Base-by-base conservation (phyloP, 2,329 filamentous ascomycete species). In the Scolecobasidium constrictum region DNA sequence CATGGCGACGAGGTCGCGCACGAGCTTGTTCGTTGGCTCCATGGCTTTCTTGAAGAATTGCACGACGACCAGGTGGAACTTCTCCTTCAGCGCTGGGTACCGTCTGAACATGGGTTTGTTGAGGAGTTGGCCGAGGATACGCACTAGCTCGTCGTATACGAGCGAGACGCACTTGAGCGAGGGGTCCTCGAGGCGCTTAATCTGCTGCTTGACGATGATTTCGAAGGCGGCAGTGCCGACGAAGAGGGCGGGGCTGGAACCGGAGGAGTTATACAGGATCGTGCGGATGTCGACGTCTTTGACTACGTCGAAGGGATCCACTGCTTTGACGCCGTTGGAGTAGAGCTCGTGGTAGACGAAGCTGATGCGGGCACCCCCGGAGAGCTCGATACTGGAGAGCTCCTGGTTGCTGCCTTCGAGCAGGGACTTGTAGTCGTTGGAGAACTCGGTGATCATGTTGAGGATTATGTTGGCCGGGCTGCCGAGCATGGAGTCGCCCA, bases 271-370 rank as follows among this genome's bases (percentile, higher is more conserved):
- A 77, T 94, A 94, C 6, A 98, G 76, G 48, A 95, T 90, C 18
- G 86, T 96, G 53, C 93, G 83, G 54, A 98, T 98, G 58, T 98
- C 92, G 47, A 90, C 81, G 61, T 98, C 92, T 69, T 96, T 98
- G 63, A 96, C 87, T 50, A 88, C 76, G 55, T 98, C 92, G 61
- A 98, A 98, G 26, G 92, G 92, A 63, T 98, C 93, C 35, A 98
- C 82, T 2, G 92, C 88, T 73, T 96, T 96, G 60, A 98, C 77
- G 67, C 92, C 92, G 61, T 96, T 96, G 45, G 87, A 82, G 67
- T 98, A 98, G 13, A 98, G 74, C 64, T 98, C 92, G 66, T 98
- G 92, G 75, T 96, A 98, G 36, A 98, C 92, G 59, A 98, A 98
- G 60, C 87, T 94, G 62, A 98, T 98, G 77, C 92, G 83, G 42